Conservation (phyloP, 2,329 filamentous ascomycete species). For the Calonectria pseudoturangicola region DNA sequence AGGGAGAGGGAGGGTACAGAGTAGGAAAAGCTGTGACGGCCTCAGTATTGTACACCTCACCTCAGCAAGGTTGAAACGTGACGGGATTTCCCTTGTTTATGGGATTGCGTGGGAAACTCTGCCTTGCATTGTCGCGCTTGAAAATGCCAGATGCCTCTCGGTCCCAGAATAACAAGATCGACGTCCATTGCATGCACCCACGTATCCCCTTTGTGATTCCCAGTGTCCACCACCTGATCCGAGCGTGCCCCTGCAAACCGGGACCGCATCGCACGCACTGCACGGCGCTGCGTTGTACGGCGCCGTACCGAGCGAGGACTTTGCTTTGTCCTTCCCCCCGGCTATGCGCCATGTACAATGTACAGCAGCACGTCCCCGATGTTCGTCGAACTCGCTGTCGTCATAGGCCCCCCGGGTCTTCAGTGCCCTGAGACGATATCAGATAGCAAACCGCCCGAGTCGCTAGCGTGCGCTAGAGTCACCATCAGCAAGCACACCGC, state of each 20-base stretch:
- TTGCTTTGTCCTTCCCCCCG: constrained; percentile 6
- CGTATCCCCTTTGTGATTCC: neutral
- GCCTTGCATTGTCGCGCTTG: neutral
- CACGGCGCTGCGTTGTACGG: constrained; percentile 20
- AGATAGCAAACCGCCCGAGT: neutral
- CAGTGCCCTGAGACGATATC: neutral
- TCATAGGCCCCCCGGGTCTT: neutral
- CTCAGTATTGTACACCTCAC: neutral
- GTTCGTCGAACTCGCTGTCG: constrained; percentile 14
- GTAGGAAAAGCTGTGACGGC: constrained; percentile 3
- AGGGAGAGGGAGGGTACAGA: neutral
- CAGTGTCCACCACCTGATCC: constrained; percentile 8
- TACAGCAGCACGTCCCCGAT: constrained; percentile 21
- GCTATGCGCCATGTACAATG: neutral
- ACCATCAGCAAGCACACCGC: neutral
- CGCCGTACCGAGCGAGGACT: constrained; percentile 5
- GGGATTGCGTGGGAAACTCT: constrained; percentile 18
- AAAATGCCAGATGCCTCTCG: constrained; percentile 6
- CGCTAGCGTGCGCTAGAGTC: constrained; percentile 1
- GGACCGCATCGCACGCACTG: constrained; percentile 11
- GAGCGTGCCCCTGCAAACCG: constrained; percentile 11
- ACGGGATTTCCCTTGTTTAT: constrained; percentile 18
- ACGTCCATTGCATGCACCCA: constrained; percentile 11
- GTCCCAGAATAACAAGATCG: constrained; percentile 18
- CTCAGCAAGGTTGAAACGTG: constrained; percentile 8